phyloP scores from a whole-genome alignment of 2,329 filamentous ascomycete genomes.

The Camptophora hylomeconis region DNA sequence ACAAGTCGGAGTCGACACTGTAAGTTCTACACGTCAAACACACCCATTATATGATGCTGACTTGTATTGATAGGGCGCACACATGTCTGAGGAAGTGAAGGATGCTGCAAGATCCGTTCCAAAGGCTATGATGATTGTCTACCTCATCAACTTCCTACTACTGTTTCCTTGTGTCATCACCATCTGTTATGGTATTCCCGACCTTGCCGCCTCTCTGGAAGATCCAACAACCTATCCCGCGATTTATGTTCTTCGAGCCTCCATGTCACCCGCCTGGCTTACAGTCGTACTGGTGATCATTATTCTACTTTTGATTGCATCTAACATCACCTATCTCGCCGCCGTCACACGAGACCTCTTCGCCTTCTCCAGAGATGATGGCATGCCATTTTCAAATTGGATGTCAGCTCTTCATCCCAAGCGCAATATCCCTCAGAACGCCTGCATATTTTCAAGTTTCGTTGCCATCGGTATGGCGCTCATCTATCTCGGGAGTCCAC shows the following conservation, averaged over 20 bases:
- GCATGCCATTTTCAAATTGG: slow-evolving; percentile 28
- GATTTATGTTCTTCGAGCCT: slow-evolving; percentile 32
- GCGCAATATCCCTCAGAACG: slow-evolving; percentile 12
- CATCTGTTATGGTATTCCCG: slow-evolving; percentile 23
- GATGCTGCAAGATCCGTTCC: slow-evolving; percentile 34
- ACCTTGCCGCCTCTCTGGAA: slow-evolving; percentile 23
- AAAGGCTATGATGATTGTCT: slow-evolving; percentile 23
- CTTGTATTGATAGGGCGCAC: slow-evolving; percentile 21
- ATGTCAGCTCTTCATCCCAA: slow-evolving; percentile 19
- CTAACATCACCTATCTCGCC: slow-evolving; percentile 25
- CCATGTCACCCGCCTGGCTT: slow-evolving; percentile 17
- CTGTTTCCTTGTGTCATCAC: slow-evolving; percentile 33
- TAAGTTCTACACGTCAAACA: too few species aligned
- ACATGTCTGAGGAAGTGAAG: slow-evolving; percentile 36
- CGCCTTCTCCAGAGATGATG: slow-evolving; percentile 31
- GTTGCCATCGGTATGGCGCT: slow-evolving; percentile 8
- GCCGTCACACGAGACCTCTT: slow-evolving; percentile 28
- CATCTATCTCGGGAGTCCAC: slow-evolving; percentile 12
- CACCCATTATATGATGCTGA: too few species aligned
- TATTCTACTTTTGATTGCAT: slow-evolving; percentile 26
- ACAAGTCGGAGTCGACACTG: slow-evolving; percentile 10
- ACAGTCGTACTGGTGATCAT: slow-evolving; percentile 28
- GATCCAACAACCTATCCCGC: slow-evolving; percentile 33
- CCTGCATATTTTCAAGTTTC: slow-evolving; percentile 9
- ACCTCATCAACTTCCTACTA: slow-evolving; percentile 32